A percentile compares a stretch with the other conserved stretches of the same genome.
phyloP scores from a whole-genome alignment of 495 filamentous ascomycete genomes.

The Tuber umbilicatum region DNA sequence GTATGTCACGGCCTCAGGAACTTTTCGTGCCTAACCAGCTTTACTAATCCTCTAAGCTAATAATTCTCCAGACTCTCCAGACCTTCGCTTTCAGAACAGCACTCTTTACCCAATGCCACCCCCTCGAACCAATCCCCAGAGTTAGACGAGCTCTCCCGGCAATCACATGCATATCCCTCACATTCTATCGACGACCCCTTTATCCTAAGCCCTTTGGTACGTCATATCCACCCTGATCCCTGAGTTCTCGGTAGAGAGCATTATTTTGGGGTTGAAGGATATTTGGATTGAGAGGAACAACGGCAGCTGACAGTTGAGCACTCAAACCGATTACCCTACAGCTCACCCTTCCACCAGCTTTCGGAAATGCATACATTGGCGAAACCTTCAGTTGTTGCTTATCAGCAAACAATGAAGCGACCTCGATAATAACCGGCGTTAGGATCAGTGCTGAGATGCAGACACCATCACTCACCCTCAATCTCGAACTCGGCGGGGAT shows the following conservation, averaged over 20 bases:
- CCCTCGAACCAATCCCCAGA: constrained; percentile 24
- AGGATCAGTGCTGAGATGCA: constrained; percentile 90
- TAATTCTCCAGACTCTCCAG: constrained; percentile 48
- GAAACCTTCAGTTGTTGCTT: constrained; percentile 92
- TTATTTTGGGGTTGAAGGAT: background rate
- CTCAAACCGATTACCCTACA: constrained; percentile 32
- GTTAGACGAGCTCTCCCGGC: constrained; percentile 24
- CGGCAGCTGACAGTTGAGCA: constrained; percentile 8
- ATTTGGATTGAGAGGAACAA: constrained; percentile 5
- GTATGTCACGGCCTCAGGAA: constrained; percentile 42
- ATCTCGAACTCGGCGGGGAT: constrained; percentile 51
- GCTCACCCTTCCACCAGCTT: constrained; percentile 86
- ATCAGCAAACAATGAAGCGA: constrained; percentile 78
- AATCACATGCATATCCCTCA: constrained; percentile 45
- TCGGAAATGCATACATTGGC: constrained; percentile 90
- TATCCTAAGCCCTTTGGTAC: constrained; percentile 56
- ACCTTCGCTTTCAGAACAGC: constrained; percentile 52
- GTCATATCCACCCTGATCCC: constrained; percentile 9
- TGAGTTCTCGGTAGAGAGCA: constrained; percentile 1
- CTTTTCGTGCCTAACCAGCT: constrained; percentile 24
- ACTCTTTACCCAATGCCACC: constrained; percentile 27
- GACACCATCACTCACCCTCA: constrained; percentile 61
- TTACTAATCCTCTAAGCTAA: constrained; percentile 5
- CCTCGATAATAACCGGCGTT: constrained; percentile 52
- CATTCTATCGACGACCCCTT: constrained; percentile 49